Evolutionary conservation across 495 filamentous ascomycete genomes (phyloP).

Genomic region (Penicillium subrubescens): DNA sequence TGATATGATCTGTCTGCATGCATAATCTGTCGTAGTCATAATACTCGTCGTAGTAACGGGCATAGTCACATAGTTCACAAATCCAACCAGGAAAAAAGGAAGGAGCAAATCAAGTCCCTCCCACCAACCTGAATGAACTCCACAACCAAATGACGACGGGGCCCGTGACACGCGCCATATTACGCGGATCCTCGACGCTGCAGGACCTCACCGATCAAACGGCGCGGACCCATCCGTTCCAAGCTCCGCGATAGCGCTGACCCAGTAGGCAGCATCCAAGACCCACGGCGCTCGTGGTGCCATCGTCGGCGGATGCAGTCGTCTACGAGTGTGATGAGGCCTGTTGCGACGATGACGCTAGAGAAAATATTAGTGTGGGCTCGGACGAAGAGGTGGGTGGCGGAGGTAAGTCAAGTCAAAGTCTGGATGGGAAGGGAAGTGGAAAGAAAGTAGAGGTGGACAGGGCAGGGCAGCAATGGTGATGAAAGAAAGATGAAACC

Average conservation of each 20-base stretch:
- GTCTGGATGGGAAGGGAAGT: background rate
- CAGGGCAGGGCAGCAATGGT: background rate
- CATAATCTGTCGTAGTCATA: background rate
- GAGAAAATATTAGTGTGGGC: background rate
- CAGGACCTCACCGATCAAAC: constrained; percentile 79
- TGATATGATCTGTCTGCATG: background rate
- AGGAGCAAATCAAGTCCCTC: background rate
- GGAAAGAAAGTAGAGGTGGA: background rate
- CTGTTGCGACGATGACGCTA: constrained; percentile 88
- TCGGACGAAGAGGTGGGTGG: background rate
- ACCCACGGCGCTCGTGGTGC: constrained; percentile 64
- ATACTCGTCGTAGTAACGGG: background rate
- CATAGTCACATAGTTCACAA: background rate
- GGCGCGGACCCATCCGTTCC: constrained; percentile 68
- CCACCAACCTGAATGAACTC: background rate
- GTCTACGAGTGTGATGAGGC: constrained; percentile 86
- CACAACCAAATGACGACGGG: background rate
- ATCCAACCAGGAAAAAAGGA: background rate
- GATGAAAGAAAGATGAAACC: background rate
- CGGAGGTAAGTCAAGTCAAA: background rate
- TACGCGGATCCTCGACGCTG: constrained; percentile 54
- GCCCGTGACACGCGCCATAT: constrained; percentile 2
- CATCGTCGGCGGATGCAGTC: constrained; percentile 85
- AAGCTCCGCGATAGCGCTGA: constrained; percentile 60
- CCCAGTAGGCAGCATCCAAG: constrained; percentile 56